phyloP scores from a whole-genome alignment of 208 protist genomes.

The Acanthamoeba royreba region DNA sequence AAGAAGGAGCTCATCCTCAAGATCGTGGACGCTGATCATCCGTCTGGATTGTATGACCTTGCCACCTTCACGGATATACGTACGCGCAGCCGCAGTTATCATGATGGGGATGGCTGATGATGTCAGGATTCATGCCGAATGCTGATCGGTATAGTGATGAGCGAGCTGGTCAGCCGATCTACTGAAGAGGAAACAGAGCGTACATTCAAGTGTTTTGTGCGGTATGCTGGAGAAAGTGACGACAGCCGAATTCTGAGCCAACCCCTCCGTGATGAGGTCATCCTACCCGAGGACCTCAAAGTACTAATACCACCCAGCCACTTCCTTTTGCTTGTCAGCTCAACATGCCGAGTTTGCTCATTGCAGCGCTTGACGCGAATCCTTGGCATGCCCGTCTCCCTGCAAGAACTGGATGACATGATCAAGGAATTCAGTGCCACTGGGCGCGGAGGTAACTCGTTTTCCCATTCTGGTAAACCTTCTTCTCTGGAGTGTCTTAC shows the following conservation, averaged over 20 bases:
- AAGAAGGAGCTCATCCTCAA: constrained; percentile 11
- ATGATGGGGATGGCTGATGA: background rate
- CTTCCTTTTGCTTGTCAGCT: background rate
- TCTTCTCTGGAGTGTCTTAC: no score
- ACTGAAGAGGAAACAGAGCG: background rate
- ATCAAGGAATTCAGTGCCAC: background rate
- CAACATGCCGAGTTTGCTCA: background rate
- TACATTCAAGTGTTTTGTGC: background rate
- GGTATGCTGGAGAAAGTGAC: background rate
- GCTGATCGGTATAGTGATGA: background rate
- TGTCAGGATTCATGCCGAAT: background rate
- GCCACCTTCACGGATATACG: background rate
- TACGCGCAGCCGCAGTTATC: background rate
- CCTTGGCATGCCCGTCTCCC: background rate
- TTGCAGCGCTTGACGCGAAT: constrained; percentile 2
- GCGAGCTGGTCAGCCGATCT: background rate
- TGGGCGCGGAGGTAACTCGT: background rate
- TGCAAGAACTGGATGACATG: constrained; percentile 8
- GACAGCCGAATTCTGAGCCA: background rate
- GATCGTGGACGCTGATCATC: background rate
- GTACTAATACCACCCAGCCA: background rate
- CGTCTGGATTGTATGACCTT: background rate
- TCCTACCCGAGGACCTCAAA: background rate
- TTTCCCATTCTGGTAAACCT: no score
- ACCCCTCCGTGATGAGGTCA: background rate